These are phyloP conservation scores for Populus hybrid DNA, from an alignment of 441 rosid species.

Conservation along the genomic window DNA sequence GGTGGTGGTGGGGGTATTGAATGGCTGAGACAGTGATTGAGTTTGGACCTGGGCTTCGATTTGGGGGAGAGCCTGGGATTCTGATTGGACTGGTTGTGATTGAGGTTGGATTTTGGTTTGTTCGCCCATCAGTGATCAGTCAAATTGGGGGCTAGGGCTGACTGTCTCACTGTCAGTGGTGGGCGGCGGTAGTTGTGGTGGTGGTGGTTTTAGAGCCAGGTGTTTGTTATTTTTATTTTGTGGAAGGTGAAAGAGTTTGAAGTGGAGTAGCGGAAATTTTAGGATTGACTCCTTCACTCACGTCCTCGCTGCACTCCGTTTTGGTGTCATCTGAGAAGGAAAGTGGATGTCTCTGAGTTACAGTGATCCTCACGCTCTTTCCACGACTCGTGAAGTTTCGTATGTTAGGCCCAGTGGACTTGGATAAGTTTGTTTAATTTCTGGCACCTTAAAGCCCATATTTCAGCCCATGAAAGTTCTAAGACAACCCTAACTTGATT, in stretches of 20 bases:
- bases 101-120: conserved; percentile 4
- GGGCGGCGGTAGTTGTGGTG: not conserved
- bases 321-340: not conserved
- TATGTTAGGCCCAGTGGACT: not conserved
- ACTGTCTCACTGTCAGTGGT: not conserved
- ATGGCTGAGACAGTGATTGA: not conserved
- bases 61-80: conserved; percentile 21
- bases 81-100: not conserved
- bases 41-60: conserved; percentile 18
- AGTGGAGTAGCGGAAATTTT: not conserved
- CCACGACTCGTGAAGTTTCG: not conserved
- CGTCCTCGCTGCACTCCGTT: not conserved
- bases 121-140: not conserved
- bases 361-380: not conserved
- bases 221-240: not conserved
- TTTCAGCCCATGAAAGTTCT: too few relatives aligned
- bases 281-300: not conserved
- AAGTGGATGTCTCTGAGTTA: not conserved
- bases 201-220: not conserved
- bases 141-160: not conserved
- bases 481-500: too few relatives aligned
- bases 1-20: conserved; percentile 27
- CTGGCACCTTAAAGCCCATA: not conserved
- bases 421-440: not conserved
- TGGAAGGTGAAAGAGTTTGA: not conserved